These are phyloP conservation scores for Cladosporium phlei DNA, from an alignment of 2,329 filamentous ascomycete species.

Conservation along the genomic window DNA sequence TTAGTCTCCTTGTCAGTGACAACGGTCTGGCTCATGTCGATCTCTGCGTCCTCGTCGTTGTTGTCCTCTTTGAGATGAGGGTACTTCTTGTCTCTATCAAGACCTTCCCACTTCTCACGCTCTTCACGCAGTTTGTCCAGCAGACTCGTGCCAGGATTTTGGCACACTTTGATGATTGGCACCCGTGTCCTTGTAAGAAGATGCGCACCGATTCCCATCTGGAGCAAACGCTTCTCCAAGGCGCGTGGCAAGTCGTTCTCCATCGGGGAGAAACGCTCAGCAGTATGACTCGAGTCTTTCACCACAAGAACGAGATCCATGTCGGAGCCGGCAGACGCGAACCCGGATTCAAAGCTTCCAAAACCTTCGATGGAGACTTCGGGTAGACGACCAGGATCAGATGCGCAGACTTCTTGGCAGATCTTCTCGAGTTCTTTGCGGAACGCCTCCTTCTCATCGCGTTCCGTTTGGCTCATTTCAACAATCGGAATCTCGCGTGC, in stretches of 20 bases:
- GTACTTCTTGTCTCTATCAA: constrained; percentile 44
- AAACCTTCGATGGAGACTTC: constrained; percentile 69
- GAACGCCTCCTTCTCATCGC: constrained; percentile 67
- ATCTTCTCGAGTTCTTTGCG: constrained; percentile 60
- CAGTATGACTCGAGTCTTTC: constrained; percentile 28
- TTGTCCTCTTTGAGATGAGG: constrained; percentile 27
- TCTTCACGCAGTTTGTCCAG: constrained; percentile 58
- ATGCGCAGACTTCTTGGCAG: constrained; percentile 55
- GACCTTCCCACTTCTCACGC: constrained; percentile 66
- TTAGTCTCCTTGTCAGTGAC: neutral
- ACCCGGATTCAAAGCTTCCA: constrained; percentile 77
- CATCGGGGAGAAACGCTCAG: constrained; percentile 39
- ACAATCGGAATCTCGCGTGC: constrained; percentile 50
- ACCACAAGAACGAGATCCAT: constrained; percentile 82
- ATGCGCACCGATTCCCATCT: constrained; percentile 68
- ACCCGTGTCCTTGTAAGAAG: constrained; percentile 74
- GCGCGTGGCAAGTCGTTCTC: constrained; percentile 61
- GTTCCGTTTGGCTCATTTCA: constrained; percentile 60
- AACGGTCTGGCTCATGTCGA: neutral
- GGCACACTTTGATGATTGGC: constrained; percentile 82
- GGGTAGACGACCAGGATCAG: constrained; percentile 46
- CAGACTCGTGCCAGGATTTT: constrained; percentile 60
- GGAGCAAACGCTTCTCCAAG: constrained; percentile 69
- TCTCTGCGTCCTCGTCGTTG: constrained; percentile 18
- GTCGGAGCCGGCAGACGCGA: constrained; percentile 81